Conservation (phyloP, 176 grass and related monocot species). For the Metroxylon sagu region DNA sequence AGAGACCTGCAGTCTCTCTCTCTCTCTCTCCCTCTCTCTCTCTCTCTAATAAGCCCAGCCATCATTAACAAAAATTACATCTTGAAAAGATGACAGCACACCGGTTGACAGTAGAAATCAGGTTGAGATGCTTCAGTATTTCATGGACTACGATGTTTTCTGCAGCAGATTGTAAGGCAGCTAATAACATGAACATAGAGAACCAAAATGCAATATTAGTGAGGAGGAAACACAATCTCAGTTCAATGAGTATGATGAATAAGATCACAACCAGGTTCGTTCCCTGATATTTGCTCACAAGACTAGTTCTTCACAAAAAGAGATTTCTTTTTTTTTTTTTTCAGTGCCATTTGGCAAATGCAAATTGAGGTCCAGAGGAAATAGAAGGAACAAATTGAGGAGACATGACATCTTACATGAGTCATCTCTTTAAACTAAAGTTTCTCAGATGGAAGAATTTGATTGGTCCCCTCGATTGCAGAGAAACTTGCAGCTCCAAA, state of each 20-base stretch:
- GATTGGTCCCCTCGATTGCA: constrained; percentile 36
- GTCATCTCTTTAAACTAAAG: too few relatives aligned
- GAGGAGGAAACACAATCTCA: constrained; percentile 14
- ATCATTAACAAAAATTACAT: too few relatives aligned
- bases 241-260: constrained; percentile 2
- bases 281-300: background rate
- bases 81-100: background rate
- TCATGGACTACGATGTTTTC: background rate
- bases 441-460: too few relatives aligned
- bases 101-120: constrained; percentile 11
- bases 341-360: constrained; percentile 36
- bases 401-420: constrained; percentile 2
- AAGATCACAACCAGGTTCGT: background rate
- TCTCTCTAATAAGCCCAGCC: background rate
- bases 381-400: constrained; percentile 67
- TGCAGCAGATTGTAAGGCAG: background rate
- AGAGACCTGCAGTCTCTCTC: constrained; percentile 88
- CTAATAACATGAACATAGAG: background rate
- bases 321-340: constrained; percentile 6
- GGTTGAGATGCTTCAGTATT: background rate
- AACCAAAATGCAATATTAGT: background rate
- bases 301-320: background rate
- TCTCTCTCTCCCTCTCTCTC: constrained; percentile 1
- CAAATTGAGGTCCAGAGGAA: constrained; percentile 56
- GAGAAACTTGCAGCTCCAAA: constrained; percentile 71